Conservation (phyloP, 2,329 filamentous ascomycete genomes). For the Stachybotrys chartarum region DNA sequence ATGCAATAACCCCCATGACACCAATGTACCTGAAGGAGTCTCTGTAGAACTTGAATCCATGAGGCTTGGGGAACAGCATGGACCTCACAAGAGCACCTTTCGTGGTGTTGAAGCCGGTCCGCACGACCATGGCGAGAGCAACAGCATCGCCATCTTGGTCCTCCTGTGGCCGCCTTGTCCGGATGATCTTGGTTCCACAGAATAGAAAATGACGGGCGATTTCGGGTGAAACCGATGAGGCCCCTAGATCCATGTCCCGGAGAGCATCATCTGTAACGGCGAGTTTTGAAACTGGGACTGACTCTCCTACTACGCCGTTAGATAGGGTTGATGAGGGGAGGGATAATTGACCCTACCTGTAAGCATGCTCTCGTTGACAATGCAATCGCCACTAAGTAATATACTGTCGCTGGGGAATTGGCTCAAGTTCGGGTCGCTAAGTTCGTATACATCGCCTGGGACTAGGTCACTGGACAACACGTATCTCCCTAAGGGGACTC, state of each 20-base stretch:
- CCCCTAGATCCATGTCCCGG: constrained; percentile 66
- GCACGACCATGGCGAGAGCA: constrained; percentile 82
- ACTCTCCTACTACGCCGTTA: constrained; percentile 55
- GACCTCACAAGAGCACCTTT: constrained; percentile 93
- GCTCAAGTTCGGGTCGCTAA: constrained; percentile 83
- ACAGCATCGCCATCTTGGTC: constrained; percentile 81
- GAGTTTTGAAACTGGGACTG: constrained; percentile 89
- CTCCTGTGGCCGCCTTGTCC: constrained; percentile 81
- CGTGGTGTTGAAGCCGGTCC: constrained; percentile 95
- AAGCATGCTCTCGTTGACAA: constrained; percentile 99
- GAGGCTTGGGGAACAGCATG: constrained; percentile 97
- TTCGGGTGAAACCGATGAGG: constrained; percentile 75
- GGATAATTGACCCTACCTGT: constrained; percentile 41
- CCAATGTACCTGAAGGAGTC: constrained; percentile 97
- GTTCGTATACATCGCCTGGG: constrained; percentile 92
- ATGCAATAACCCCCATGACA: constrained; percentile 85
- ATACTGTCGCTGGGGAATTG: constrained; percentile 92
- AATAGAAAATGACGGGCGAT: constrained; percentile 88
- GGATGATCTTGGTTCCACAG: constrained; percentile 90
- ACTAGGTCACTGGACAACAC: constrained; percentile 83
- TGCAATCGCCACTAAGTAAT: constrained; percentile 87
- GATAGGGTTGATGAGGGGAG: constrained; percentile 14
- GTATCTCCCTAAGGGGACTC: constrained; percentile 56
- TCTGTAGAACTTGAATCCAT: constrained; percentile 96
- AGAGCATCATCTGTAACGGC: constrained; percentile 77